phyloP scores from a whole-genome alignment of 2,329 filamentous ascomycete genomes.

The Trichoderma pleuroti region DNA sequence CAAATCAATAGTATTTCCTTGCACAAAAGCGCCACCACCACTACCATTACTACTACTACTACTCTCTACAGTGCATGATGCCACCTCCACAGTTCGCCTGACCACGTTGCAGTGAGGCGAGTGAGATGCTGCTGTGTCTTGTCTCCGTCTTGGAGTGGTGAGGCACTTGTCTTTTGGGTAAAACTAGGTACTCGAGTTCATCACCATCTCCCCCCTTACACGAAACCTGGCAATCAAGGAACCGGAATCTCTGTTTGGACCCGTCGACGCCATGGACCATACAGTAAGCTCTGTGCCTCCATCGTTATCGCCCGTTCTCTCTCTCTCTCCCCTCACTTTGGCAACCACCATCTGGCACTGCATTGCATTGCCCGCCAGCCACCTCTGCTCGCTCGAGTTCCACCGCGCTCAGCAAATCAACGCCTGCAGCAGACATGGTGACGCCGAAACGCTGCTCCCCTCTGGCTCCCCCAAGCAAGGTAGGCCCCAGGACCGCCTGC shows the following conservation, averaged over 20 bases:
- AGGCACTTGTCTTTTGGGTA: neutral
- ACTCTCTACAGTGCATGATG: neutral
- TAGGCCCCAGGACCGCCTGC: neutral
- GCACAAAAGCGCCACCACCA: neutral
- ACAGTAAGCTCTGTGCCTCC: neutral
- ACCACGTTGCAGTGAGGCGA: neutral
- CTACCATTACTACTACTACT: neutral
- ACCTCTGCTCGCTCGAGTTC: conserved; percentile 3
- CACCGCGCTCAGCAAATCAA: conserved; percentile 8
- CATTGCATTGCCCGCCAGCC: neutral
- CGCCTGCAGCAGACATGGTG: conserved; percentile 5
- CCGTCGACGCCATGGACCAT: neutral
- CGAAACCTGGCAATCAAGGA: neutral
- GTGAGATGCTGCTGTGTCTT: neutral
- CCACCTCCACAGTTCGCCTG: neutral
- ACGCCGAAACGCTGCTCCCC: conserved; percentile 6
- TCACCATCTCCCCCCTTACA: neutral
- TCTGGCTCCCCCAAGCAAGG: neutral
- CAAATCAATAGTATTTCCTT: neutral
- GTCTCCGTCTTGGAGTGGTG: neutral
- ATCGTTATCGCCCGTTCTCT: neutral
- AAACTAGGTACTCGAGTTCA: neutral
- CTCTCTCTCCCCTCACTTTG: neutral
- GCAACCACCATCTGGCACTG: neutral
- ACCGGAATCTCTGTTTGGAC: neutral